phyloP scores from a whole-genome alignment of 2,329 filamentous ascomycete species.

The Aspergillus bombycis region DNA sequence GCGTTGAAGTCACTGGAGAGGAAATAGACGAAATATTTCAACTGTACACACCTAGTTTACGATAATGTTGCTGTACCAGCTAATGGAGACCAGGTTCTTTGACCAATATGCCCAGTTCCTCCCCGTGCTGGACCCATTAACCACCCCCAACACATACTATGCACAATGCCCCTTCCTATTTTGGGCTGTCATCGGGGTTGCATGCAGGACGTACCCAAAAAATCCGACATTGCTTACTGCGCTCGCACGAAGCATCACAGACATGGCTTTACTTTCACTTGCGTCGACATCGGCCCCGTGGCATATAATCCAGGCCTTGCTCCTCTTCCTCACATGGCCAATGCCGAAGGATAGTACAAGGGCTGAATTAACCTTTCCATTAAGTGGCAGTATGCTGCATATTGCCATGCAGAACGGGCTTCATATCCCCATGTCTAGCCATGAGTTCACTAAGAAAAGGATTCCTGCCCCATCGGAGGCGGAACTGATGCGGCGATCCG shows the following conservation, averaged over 20 bases:
- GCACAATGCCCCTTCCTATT: slow-evolving; percentile 80
- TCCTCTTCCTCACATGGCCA: slow-evolving; percentile 46
- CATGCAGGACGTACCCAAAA: slow-evolving; percentile 39
- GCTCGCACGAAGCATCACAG: slow-evolving; percentile 36
- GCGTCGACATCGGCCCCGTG: slow-evolving; percentile 33
- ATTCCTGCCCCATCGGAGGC: slow-evolving; percentile 34
- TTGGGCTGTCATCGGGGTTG: slow-evolving; percentile 65
- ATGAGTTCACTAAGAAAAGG: slow-evolving; percentile 44
- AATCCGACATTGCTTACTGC: slow-evolving; percentile 44
- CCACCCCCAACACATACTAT: slow-evolving; percentile 73
- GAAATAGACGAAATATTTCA: slow-evolving; percentile 45
- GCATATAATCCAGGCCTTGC: slow-evolving; percentile 40
- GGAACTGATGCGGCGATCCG: slow-evolving; percentile 41
- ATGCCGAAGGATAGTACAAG: slow-evolving; percentile 39
- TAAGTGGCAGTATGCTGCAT: slow-evolving; percentile 44
- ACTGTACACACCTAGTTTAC: slow-evolving; percentile 28
- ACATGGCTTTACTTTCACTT: slow-evolving; percentile 42
- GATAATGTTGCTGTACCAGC: not conserved
- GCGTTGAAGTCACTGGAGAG: slow-evolving; percentile 30
- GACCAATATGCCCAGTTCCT: slow-evolving; percentile 42
- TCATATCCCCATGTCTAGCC: slow-evolving; percentile 46
- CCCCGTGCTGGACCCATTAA: slow-evolving; percentile 48
- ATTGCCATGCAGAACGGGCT: slow-evolving; percentile 48
- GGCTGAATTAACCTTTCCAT: slow-evolving; percentile 39
- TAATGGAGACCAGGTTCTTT: slow-evolving; percentile 36